Conservation (phyloP, 2,329 filamentous ascomycete species). For the Hymenoscyphus repandus region DNA sequence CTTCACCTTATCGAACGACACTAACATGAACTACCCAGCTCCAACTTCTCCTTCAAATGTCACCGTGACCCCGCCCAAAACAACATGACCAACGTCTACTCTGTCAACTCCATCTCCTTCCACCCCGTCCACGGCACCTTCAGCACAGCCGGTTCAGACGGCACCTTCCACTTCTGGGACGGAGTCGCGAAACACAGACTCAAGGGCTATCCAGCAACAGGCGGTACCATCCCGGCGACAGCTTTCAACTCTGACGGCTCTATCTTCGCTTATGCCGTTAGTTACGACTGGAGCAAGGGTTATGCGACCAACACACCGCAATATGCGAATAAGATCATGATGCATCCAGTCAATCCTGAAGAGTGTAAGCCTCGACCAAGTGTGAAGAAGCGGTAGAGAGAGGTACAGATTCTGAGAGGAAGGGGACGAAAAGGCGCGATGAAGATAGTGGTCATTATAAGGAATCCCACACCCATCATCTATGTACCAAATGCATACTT, state of each 20-base stretch:
- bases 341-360: conserved; percentile 68
- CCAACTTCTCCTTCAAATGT: conserved; percentile 99
- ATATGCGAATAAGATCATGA: conserved; percentile 75
- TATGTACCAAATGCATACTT: conserved; percentile 1
- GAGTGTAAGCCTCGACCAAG: conserved; percentile 51
- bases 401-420: not conserved
- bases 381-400: conserved; percentile 33
- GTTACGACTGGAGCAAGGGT: conserved; percentile 98
- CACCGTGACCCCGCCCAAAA: conserved; percentile 76
- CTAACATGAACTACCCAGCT: conserved; percentile 39
- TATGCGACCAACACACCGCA: conserved; percentile 76
- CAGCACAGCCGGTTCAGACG: conserved; percentile 90
- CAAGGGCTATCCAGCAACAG: conserved; percentile 81
- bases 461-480: not conserved
- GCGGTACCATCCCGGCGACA: conserved; percentile 82
- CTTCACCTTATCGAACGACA: not conserved
- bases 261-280: conserved; percentile 84
- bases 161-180: conserved; percentile 97
- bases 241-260: conserved; percentile 84
- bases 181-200: conserved; percentile 84
- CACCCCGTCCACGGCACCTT: conserved; percentile 97
- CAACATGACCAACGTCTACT: conserved; percentile 83
- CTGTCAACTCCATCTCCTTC: conserved; percentile 96
- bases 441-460: not conserved
- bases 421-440: not conserved